Percentiles rank a stretch among this genome's conserved stretches.
Conservation (phyloP, 1,139 yeast species). For the Yamadazyma epiphylla region DNA sequence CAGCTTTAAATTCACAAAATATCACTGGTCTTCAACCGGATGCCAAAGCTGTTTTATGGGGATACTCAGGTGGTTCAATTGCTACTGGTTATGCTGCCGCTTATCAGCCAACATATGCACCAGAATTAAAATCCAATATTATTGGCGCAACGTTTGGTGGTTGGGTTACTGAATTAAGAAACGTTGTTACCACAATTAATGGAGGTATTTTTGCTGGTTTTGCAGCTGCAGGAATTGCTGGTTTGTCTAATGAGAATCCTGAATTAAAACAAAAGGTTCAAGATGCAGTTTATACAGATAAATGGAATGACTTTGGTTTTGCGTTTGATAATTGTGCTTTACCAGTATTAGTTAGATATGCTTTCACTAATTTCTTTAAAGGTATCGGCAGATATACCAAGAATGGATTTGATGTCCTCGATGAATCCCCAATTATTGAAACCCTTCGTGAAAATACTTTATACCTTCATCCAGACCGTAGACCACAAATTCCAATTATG, state of each 20-base stretch:
- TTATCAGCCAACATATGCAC: conserved; percentile 28
- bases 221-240: conserved; percentile 21
- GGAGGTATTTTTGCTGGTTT: conserved; percentile 21
- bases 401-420: conserved; percentile 11
- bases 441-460: conserved; percentile 14
- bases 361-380: conserved; percentile 8
- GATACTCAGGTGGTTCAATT: conserved; percentile 35
- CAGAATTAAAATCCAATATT: conserved; percentile 21
- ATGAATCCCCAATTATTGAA: conserved; percentile 6
- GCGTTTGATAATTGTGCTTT: conserved; percentile 14
- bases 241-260: conserved; percentile 25
- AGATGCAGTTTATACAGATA: conserved; percentile 4
- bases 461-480: conserved; percentile 10
- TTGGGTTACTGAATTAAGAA: conserved; percentile 19
- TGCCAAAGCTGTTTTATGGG: conserved; percentile 28
- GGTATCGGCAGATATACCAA: conserved; percentile 10
- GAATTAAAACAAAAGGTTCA: conserved; percentile 15
- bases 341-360: conserved; percentile 4
- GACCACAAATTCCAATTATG: conserved; percentile 19
- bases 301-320: conserved; percentile 19
- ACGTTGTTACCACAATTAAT: conserved; percentile 18
- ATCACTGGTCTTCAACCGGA: conserved; percentile 19
- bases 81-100: conserved; percentile 34
- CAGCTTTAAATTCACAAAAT: conserved; percentile 16
- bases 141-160: conserved; percentile 34